Percentiles rank a stretch among this genome's conserved stretches.
phyloP scores from a whole-genome alignment of 441 rosid genomes.

The Corymbia citriodora region DNA sequence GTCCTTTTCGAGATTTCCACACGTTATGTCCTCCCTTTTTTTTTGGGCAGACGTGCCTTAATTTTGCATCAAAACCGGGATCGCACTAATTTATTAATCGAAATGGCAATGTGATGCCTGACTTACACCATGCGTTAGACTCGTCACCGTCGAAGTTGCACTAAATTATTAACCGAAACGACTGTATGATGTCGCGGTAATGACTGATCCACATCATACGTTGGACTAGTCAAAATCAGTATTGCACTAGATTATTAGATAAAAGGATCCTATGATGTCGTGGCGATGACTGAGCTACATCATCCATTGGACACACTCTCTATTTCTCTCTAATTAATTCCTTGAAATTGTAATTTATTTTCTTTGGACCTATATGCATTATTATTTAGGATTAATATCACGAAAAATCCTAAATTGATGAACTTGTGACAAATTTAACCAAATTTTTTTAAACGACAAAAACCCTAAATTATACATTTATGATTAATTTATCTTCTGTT shows the following conservation, averaged over 20 bases:
- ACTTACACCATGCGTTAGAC: background rate
- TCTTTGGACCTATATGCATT: accelerated
- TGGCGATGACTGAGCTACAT: accelerated
- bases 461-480: no score
- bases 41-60: background rate
- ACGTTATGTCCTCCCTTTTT: background rate
- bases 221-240: accelerated
- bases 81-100: background rate
- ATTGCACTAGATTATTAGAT: background rate
- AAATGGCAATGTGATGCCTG: background rate
- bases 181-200: accelerated
- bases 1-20: background rate
- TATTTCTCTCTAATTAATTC: background rate
- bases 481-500: no score
- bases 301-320: accelerated
- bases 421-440: no score
- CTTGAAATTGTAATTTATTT: background rate
- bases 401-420: no score
- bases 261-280: accelerated
- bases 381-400: no score
- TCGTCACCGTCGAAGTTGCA: accelerated
- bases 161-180: background rate
- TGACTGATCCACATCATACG: background rate
- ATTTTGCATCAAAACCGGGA: background rate
- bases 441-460: no score